Base-by-base conservation (phyloP, 2,329 filamentous ascomycete genomes). In the Ustulina deusta region DNA sequence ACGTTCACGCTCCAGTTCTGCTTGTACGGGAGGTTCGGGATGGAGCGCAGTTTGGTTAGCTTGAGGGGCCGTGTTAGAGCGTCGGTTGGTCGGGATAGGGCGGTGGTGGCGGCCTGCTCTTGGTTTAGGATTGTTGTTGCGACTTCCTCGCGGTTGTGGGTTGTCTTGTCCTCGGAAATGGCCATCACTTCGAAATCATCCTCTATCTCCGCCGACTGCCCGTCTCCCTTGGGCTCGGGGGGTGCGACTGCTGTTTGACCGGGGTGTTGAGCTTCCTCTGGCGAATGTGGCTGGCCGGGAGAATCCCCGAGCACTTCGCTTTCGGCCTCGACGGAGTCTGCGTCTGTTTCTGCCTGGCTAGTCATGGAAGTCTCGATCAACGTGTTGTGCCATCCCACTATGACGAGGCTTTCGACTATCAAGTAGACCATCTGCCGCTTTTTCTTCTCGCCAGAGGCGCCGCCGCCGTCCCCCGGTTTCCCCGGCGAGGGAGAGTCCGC, bases 1-100 rank as follows among this genome's bases (percentile, higher is more conserved):
- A 87, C 78, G 68, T 88, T 88, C 74, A 85, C 82, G 52, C 83
- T 84, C 86, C 85, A 89, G 73, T 88, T 88, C 66, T 87, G 85
- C 61, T 83, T 83, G 76, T 86, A 88, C 1, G 85, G 86, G 0
- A 88, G 80, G 66, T 82, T 78, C 0, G 85, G 84, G 56, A 88
- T 83, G 6, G 82, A 78, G 54, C 80, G 80, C 13, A 88, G 79
- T 3, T 80, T 79, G 0, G 85, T 87, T 32, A 88, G 82, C 69
- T 85, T 87, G 17, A 87, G 78, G 0, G 85, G 84, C 0, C 76
- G 78, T 29, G 79, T 79, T 0, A 76, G 79, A 58, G 84, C 74
- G 59, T 81, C 78, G 77, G 81, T 82, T 59, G 82, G 78, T 66
- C 79, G 81, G 2, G 83, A 78, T 2, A 66, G 64, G 62, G 60